phyloP scores from a whole-genome alignment of 805 yeast genomes.

The Starmera caribaea region DNA sequence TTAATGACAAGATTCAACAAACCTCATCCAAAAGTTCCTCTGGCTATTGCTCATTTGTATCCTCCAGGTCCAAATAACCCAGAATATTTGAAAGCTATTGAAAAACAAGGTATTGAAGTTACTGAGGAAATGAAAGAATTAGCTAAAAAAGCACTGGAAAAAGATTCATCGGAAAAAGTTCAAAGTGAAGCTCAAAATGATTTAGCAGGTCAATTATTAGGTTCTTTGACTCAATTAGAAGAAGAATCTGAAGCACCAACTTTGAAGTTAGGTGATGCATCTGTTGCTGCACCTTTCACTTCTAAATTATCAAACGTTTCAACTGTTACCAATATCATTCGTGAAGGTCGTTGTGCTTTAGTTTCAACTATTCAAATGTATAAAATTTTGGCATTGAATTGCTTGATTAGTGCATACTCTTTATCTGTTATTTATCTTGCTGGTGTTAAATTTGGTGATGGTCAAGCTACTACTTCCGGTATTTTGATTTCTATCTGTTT shows the following conservation, averaged over 20 bases:
- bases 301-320: conserved; percentile 88
- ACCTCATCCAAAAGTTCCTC: conserved; percentile 78
- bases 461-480: conserved; percentile 97
- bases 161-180: conserved; percentile 22
- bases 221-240: conserved; percentile 42
- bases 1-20: conserved; percentile 74
- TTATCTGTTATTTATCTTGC: conserved; percentile 89
- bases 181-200: conserved; percentile 28
- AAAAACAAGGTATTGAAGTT: conserved; percentile 70
- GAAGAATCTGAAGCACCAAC: conserved; percentile 80
- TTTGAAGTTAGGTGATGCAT: conserved; percentile 94
- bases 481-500: conserved; percentile 86
- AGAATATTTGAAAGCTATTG: conserved; percentile 75
- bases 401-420: conserved; percentile 94
- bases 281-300: conserved; percentile 98
- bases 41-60: conserved; percentile 82
- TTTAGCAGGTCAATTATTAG: conserved; percentile 58
- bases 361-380: conserved; percentile 98
- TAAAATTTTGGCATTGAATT: conserved; percentile 92
- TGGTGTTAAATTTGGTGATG: conserved; percentile 97
- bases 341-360: conserved; percentile 97
- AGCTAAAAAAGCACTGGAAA: conserved; percentile 41
- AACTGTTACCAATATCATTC: conserved; percentile 85
- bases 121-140: conserved; percentile 62
- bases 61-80: conserved; percentile 96